Evolutionary conservation across 2,329 filamentous ascomycete species (phyloP), one percentile per base, ranked within the genome.

Genomic region (Talaromyces sp.): DNA sequence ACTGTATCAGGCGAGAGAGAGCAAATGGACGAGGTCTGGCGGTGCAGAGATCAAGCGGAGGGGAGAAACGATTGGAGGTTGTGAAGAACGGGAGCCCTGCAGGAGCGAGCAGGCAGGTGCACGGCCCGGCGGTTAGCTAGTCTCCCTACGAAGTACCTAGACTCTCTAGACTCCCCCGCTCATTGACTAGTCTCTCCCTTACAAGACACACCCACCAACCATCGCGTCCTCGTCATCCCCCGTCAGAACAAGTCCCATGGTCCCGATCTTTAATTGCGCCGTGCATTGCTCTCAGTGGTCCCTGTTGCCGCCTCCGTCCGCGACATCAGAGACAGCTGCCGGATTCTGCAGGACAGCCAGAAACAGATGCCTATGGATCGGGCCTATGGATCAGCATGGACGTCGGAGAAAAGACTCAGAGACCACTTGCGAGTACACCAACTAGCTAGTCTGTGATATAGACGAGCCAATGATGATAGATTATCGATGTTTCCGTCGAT

Each of bases 31-130:
- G 59, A 63, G 43, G 54, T 33, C 35, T 59, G 39, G 64, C 22
- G 48, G 47, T 10, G 33, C 45, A 54, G 48, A 33, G 31, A 5
- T 33, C 41, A 22, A 37, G 64, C 52, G 52, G 41, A 39, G 33
- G 60, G 31, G 22, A n/a, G 41, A 19, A 57, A 43, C 50, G 65
- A 67, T 67, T 67, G 65, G 65, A 67, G 52, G 41, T 41, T 41
- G 52, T 66, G 64, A 66, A 63, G 60, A 66, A 62, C 60, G 60
- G 64, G 52, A 45, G 37, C 22, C 59, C 52, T 63, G 64, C 52
- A 62, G 59, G 60, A 19, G 41, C 41, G 19, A n/a, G 41, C 8
- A 16, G 8, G 8, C 16, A 45, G 43, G 47, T 60, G 64, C 60
- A 66, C 64, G 64, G 60, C 64, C 62, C 64, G 45, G 60, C 60